phyloP scores from a whole-genome alignment of 768 basidiomycete species.

The Rhizopogon rudus region DNA sequence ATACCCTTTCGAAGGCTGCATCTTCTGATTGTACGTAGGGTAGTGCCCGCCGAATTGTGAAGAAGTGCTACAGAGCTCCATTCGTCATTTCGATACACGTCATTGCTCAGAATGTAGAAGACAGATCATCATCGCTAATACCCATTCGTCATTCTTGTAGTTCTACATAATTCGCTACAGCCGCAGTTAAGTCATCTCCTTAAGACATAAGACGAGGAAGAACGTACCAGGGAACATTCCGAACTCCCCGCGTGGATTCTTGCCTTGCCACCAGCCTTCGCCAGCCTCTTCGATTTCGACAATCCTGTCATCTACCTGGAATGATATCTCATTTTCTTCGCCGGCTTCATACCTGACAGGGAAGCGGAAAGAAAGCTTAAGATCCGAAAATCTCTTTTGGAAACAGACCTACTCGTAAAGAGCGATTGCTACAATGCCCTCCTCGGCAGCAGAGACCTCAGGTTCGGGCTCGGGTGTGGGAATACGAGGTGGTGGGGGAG shows the following conservation, averaged over 20 bases:
- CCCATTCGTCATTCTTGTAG: neutral
- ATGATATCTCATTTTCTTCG: conserved; percentile 88
- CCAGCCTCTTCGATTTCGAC: conserved; percentile 72
- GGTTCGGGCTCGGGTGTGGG: conserved; percentile 48
- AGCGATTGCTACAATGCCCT: conserved; percentile 59
- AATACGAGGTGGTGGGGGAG: conserved; percentile 31
- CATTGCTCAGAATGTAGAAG: neutral
- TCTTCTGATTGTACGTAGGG: neutral
- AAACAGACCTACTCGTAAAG: conserved; percentile 59
- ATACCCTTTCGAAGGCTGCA: neutral
- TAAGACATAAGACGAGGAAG: neutral
- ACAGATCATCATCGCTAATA: neutral
- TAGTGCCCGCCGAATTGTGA: neutral
- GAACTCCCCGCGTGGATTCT: conserved; percentile 43
- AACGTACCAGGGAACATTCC: conserved; percentile 75
- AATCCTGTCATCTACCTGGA: conserved; percentile 80
- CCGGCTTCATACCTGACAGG: conserved; percentile 72
- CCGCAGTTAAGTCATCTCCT: neutral
- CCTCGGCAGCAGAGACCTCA: conserved; percentile 40
- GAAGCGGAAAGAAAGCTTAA: neutral
- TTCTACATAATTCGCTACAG: conserved; percentile 6
- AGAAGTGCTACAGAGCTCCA: neutral
- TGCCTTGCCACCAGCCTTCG: conserved; percentile 90
- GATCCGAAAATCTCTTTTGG: neutral
- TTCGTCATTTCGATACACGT: neutral